Conservation (phyloP, 2,329 filamentous ascomycete genomes). For the Xylariaceae sp. region DNA sequence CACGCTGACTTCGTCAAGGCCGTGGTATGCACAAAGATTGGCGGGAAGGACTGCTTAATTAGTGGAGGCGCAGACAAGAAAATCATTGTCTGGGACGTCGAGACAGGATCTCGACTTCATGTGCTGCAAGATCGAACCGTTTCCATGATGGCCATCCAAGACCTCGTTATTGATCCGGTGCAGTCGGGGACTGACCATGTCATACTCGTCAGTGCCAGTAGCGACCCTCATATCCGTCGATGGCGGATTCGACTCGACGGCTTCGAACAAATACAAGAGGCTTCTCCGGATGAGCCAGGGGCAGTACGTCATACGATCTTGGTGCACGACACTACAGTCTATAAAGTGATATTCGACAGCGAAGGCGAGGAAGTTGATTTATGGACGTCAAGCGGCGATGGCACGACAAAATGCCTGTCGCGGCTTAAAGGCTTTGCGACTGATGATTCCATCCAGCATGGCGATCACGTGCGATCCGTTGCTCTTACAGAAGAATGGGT, state of each 20-base stretch:
- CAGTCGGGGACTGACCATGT: constrained; percentile 53
- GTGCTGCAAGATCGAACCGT: constrained; percentile 74
- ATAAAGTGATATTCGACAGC: constrained; percentile 73
- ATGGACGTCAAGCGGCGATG: constrained; percentile 94
- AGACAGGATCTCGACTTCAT: constrained; percentile 69
- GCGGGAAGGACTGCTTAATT: constrained; percentile 65
- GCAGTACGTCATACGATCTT: constrained; percentile 59
- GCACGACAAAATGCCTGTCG: constrained; percentile 78
- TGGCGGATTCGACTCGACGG: constrained; percentile 65
- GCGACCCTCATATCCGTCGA: constrained; percentile 75
- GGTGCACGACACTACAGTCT: constrained; percentile 89
- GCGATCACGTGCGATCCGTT: constrained; percentile 87
- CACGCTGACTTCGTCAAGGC: constrained; percentile 93
- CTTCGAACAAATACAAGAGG: constrained; percentile 58
- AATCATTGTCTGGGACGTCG: constrained; percentile 81
- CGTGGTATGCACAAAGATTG: constrained; percentile 64
- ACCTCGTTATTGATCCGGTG: constrained; percentile 74
- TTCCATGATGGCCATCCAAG: constrained; percentile 76
- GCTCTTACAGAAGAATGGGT: constrained; percentile 76
- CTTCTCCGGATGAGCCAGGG: constrained; percentile 44
- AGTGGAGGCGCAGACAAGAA: constrained; percentile 79
- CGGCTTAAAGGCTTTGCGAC: constrained; percentile 68
- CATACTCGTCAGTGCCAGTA: constrained; percentile 77
- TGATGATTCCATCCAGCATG: constrained; percentile 76
- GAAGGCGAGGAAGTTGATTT: constrained; percentile 68